These are phyloP conservation scores for Corylus americana DNA, from an alignment of 306 rosid species.

Conservation along the genomic window DNA sequence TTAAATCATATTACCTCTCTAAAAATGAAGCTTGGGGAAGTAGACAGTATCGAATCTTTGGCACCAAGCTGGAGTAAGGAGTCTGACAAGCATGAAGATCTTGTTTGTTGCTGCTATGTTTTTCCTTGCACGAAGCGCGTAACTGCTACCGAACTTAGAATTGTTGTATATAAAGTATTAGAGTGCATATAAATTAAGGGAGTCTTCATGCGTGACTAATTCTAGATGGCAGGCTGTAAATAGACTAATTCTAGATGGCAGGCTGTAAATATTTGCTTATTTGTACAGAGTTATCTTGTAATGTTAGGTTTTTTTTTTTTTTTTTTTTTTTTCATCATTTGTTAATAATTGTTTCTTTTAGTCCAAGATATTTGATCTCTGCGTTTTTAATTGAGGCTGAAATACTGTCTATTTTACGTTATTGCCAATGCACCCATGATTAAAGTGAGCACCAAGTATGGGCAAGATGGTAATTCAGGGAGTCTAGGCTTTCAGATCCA, in stretches of 20 bases:
- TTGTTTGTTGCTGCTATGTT: not conserved
- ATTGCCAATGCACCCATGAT: too few species aligned
- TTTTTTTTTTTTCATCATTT: not conserved
- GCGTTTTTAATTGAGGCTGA: too few species aligned
- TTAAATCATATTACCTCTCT: constrained; percentile 40
- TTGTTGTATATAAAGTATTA: not conserved
- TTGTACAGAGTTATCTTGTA: not conserved
- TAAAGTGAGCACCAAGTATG: too few species aligned
- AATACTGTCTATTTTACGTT: too few species aligned
- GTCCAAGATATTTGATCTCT: too few species aligned
- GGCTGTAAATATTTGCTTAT: not conserved
- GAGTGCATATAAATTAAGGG: not conserved
- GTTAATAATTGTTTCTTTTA: too few species aligned
- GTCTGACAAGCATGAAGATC: not conserved
- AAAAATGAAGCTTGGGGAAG: constrained; percentile 36
- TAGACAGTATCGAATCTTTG: constrained; percentile 41
- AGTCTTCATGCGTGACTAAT: too few species aligned
- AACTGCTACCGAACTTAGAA: not conserved
- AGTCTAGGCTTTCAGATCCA: too few species aligned
- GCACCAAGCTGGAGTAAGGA: constrained; percentile 40
- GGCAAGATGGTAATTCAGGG: too few species aligned
- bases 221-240: not conserved
- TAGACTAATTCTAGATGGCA: not conserved
- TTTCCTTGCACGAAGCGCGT: not conserved
- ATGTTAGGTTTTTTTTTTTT: not conserved